phyloP scores from a whole-genome alignment of 805 yeast genomes.

The Suhomyces vadensis region DNA sequence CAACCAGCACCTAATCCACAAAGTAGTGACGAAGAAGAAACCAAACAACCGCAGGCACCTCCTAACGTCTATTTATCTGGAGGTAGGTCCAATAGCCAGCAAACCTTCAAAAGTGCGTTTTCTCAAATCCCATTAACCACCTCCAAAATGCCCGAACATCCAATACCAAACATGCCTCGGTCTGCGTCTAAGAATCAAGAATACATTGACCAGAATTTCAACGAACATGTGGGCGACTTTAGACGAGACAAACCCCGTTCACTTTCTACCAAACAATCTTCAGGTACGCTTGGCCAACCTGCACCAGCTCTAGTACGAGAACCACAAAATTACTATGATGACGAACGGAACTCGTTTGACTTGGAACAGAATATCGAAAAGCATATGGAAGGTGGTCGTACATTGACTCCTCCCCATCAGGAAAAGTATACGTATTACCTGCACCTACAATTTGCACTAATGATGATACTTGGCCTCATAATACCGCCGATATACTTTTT shows the following conservation, averaged over 20 bases:
- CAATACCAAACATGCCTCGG: conserved; percentile 2
- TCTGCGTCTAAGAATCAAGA: conserved; percentile 11
- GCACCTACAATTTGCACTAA: conserved; percentile 17
- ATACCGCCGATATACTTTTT: conserved; percentile 42
- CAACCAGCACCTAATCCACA: not conserved
- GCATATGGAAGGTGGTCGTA: conserved; percentile 10
- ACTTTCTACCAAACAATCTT: conserved; percentile 5
- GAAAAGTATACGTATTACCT: conserved; percentile 6
- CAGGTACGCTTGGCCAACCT: conserved; percentile 8
- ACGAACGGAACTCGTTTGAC: conserved; percentile 6
- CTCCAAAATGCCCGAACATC: conserved; percentile 2
- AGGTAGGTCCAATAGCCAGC: conserved; percentile 1
- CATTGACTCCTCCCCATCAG: not conserved
- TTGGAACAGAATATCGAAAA: conserved; percentile 13
- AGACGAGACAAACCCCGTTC: conserved; percentile 15
- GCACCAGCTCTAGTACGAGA: conserved; percentile 4
- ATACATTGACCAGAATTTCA: conserved; percentile 13
- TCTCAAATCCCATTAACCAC: conserved; percentile 5
- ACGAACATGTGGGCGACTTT: conserved; percentile 16
- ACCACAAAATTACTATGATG: not conserved
- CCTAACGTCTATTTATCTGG: conserved; percentile 2
- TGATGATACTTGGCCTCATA: conserved; percentile 35
- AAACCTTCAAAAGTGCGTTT: conserved; percentile 5
- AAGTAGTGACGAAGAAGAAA: conserved; percentile 4
- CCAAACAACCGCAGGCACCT: not conserved